A percentile compares a stretch with the other conserved stretches of the same genome.
Evolutionary conservation across 2,329 filamentous ascomycete species (phyloP).

Genomic region (Emmonsiellopsis sp.): DNA sequence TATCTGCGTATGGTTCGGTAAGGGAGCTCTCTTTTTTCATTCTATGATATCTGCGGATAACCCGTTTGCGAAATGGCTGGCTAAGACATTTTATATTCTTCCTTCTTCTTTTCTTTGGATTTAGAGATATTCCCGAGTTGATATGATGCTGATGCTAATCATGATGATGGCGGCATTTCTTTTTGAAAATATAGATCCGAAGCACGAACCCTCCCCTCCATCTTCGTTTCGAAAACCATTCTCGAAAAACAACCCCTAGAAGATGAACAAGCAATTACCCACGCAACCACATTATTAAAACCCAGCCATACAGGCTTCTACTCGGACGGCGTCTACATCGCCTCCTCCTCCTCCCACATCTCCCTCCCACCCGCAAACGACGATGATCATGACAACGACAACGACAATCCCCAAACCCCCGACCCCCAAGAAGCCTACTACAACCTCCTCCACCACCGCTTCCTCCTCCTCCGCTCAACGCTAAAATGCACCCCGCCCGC

Average conservation of each 20-base stretch:
- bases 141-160: constrained; percentile 5
- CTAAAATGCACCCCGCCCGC: constrained; percentile 49
- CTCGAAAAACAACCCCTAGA: constrained; percentile 12
- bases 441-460: constrained; percentile 54
- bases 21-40: constrained; percentile 14
- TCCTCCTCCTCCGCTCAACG: constrained; percentile 52
- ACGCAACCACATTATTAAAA: background rate
- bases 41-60: constrained; percentile 17
- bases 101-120: background rate
- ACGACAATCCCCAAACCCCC: constrained; percentile 23
- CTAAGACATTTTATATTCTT: constrained; percentile 1
- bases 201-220: constrained; percentile 11
- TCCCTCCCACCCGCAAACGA: constrained; percentile 25
- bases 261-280: constrained; percentile 15
- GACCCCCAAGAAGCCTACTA: constrained; percentile 59
- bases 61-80: background rate
- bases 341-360: constrained; percentile 37
- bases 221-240: constrained; percentile 10
- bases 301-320: constrained; percentile 49
- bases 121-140: background rate
- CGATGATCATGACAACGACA: background rate
- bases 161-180: background rate
- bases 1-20: constrained; percentile 65
- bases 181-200: constrained; percentile 12
- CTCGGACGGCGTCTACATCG: constrained; percentile 69